phyloP scores from a whole-genome alignment of 1,284 basidiomycete genomes.

The Irpex sp. region DNA sequence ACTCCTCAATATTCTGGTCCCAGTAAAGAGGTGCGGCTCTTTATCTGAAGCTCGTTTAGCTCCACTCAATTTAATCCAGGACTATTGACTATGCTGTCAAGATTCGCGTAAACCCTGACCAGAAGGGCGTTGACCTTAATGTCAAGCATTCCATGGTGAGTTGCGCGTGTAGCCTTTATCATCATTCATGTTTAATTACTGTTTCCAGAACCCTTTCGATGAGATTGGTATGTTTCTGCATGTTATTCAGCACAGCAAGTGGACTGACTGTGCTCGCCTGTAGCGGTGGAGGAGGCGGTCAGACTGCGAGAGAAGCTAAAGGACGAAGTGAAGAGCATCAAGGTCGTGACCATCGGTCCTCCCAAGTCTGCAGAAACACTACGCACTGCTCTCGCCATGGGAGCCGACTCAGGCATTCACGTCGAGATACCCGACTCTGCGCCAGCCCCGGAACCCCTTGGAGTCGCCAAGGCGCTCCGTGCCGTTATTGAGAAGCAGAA shows the following conservation, averaged over 20 bases:
- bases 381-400: constrained; percentile 96
- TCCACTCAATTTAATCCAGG: constrained; percentile 31
- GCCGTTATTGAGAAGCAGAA: constrained; percentile 74
- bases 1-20: constrained; percentile 86
- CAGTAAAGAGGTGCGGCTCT: constrained; percentile 76
- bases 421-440: constrained; percentile 78
- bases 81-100: constrained; percentile 87
- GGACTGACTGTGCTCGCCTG: not conserved
- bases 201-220: constrained; percentile 86
- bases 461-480: constrained; percentile 82
- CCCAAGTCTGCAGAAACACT: constrained; percentile 89
- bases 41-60: constrained; percentile 7
- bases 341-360: constrained; percentile 90
- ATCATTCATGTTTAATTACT: too few species aligned
- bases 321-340: constrained; percentile 79
- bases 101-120: constrained; percentile 89
- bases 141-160: constrained; percentile 97
- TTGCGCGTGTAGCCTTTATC: too few species aligned
- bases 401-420: constrained; percentile 92
- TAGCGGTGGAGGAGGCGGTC: constrained; percentile 97
- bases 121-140: constrained; percentile 90
- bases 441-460: constrained; percentile 79
- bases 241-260: not conserved
- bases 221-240: constrained; percentile 80
- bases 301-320: constrained; percentile 84